Conservation (phyloP, 108 stramenopile species). For the Mayamaea pseudoterrestris region DNA sequence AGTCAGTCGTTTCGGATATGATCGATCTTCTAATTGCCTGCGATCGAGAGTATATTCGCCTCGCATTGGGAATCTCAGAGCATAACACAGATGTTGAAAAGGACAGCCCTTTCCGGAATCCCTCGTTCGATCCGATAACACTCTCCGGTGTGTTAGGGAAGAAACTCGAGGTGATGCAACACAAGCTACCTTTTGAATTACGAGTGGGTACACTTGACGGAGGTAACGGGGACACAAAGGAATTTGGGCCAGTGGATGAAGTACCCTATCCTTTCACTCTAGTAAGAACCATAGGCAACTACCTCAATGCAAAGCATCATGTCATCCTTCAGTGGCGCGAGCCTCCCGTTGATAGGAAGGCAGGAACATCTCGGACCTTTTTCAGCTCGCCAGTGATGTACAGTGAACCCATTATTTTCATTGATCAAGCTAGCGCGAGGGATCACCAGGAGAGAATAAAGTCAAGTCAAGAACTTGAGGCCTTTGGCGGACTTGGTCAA, state of each 20-base stretch:
- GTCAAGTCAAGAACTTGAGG: too few relatives aligned
- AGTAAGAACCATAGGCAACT: conserved; percentile 68
- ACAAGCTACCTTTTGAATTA: conserved; percentile 71
- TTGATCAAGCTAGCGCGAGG: conserved; percentile 30
- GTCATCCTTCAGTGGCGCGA: conserved; percentile 70
- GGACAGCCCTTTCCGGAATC: conserved; percentile 22
- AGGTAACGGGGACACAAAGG: conserved; percentile 10
- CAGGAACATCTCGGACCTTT: conserved; percentile 7
- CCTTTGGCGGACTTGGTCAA: conserved; percentile 43
- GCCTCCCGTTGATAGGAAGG: conserved; percentile 25
- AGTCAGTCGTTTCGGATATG: conserved; percentile 40
- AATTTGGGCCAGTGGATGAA: conserved; percentile 25
- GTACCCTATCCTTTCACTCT: conserved; percentile 60
- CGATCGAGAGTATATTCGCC: conserved; percentile 44
- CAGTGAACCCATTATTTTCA: conserved; percentile 20
- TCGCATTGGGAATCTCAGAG: conserved; percentile 28
- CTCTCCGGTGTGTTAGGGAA: conserved; percentile 38
- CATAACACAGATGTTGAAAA: conserved; percentile 1
- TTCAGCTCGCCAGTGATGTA: conserved; percentile 40
- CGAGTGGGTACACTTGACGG: conserved; percentile 59
- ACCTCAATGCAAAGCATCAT: conserved; percentile 53
- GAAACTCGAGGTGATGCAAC: conserved; percentile 39
- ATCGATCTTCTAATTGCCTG: conserved; percentile 54
- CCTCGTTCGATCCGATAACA: conserved; percentile 32
- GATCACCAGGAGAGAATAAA: too few relatives aligned